phyloP scores from a whole-genome alignment of 108 stramenopile species.

The Cyclostephanos invisitatus region DNA sequence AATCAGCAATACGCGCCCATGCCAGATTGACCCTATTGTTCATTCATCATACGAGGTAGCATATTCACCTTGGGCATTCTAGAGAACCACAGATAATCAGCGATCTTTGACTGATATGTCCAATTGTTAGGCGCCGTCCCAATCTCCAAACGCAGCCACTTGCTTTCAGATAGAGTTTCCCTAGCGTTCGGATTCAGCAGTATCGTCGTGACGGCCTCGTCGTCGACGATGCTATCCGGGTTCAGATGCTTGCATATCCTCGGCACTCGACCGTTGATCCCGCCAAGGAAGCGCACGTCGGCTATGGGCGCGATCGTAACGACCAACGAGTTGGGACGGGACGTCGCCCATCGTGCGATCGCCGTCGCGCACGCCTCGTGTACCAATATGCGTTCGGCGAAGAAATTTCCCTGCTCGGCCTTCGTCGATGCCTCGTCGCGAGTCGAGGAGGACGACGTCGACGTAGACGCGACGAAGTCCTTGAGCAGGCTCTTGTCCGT shows the following conservation, averaged over 20 bases:
- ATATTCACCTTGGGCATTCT: constrained; percentile 84
- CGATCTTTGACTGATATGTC: constrained; percentile 77
- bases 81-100: constrained; percentile 86
- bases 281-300: constrained; percentile 72
- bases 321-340: constrained; percentile 61
- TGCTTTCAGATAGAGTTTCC: constrained; percentile 73
- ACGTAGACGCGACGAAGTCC: constrained; percentile 51
- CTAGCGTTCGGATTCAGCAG: constrained; percentile 76
- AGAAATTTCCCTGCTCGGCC: constrained; percentile 61
- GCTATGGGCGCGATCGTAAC: constrained; percentile 58
- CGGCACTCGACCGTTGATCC: constrained; percentile 79
- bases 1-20: too few species aligned
- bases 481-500: constrained; percentile 80
- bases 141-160: constrained; percentile 74
- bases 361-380: constrained; percentile 81
- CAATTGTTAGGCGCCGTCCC: constrained; percentile 77
- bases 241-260: constrained; percentile 56
- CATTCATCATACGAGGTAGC: constrained; percentile 85
- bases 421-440: constrained; percentile 20
- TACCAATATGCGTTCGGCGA: constrained; percentile 75
- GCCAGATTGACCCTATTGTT: constrained; percentile 12
- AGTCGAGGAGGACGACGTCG: not conserved
- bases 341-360: constrained; percentile 57
- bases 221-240: constrained; percentile 49
- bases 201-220: constrained; percentile 81